Evolutionary conservation across 208 protist species (phyloP).

Genomic region (Crithidia thermophila): DNA sequence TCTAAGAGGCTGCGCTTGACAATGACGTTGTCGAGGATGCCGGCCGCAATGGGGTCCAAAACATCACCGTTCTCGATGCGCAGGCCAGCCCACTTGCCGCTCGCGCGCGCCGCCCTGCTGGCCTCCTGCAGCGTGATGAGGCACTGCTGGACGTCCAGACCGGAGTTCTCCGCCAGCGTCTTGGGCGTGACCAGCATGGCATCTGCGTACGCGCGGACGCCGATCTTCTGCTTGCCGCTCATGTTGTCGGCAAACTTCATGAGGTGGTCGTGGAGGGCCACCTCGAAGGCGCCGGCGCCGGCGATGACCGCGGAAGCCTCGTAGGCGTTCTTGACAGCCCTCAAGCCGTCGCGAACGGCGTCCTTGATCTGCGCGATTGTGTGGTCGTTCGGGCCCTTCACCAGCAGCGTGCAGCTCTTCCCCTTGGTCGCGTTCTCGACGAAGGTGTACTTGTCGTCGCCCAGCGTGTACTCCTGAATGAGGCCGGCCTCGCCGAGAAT

Average conservation of each 20-base stretch:
- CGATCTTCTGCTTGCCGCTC: slow-evolving; percentile 95
- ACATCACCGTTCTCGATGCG: slow-evolving; percentile 98
- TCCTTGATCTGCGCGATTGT: slow-evolving; percentile 99
- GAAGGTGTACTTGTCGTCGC: slow-evolving; percentile 99
- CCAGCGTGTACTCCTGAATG: slow-evolving; percentile 98
- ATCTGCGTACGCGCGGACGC: slow-evolving; percentile 99
- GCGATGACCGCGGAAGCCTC: slow-evolving; percentile 95
- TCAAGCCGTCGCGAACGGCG: slow-evolving; percentile 98
- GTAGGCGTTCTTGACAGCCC: slow-evolving; percentile 99
- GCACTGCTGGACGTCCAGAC: slow-evolving; percentile 97
- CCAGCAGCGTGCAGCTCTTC: slow-evolving; percentile 98
- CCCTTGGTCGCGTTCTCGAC: slow-evolving; percentile 98
- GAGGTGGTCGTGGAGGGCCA: slow-evolving; percentile 94
- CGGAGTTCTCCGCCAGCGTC: slow-evolving; percentile 98
- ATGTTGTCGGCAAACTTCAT: slow-evolving; percentile 89
- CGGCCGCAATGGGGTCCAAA: slow-evolving; percentile 93
- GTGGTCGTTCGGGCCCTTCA: slow-evolving; percentile 99
- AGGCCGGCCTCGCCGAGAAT: slow-evolving; percentile 97
- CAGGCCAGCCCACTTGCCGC: slow-evolving; percentile 93
- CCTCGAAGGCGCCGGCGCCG: slow-evolving; percentile 99
- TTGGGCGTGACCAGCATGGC: slow-evolving; percentile 99
- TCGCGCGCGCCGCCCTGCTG: slow-evolving; percentile 59
- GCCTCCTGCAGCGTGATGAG: slow-evolving; percentile 96
- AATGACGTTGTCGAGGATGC: slow-evolving; percentile 98
- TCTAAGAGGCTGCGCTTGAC: slow-evolving; percentile 99